Evolutionary conservation across 2,329 filamentous ascomycete genomes (phyloP), one percentile per base, ranked within the genome.

Genomic region (Epichloe festucae): DNA sequence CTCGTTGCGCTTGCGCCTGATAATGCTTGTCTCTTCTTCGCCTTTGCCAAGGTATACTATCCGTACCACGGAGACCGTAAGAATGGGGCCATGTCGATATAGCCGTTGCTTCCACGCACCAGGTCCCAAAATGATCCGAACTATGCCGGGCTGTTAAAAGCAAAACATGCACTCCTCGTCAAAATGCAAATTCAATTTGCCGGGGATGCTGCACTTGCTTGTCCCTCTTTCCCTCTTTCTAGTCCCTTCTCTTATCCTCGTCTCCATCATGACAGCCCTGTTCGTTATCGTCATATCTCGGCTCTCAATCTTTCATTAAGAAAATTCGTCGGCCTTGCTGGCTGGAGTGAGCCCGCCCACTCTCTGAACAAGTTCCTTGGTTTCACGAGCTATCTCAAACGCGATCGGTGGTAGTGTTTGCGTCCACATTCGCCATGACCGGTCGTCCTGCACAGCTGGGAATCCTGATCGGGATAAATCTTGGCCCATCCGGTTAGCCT

Each of bases 321-420:
- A 72, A 66, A 75, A 76, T 54, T 77, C 74, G 55, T 76, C 71
- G 48, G 58, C 62, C 27, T 65, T 65, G 49, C 57, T 53, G 35
- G 58, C 52, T 46, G 52, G 56, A 27, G 62, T 63, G 50, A 72
- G 57, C 58, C 64, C 63, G 51, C 69, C 71, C 11, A 75, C 64
- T n/a, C 64, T 63, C 57, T 73, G 69, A 23, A 67, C 66, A 54
- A 88, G 70, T 63, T 87, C 87, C 72, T 91, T 93, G 49, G 85
- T 86, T 67, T 89, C 85, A 54, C 85, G 77, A 6, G 86, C 88
- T 63, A 91, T 85, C 67, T 89, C 85, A 67, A 94, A 94, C n/a
- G 87, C 87, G 58, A 93, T 82, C 2, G 87, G 87, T 11, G 87
- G 87, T 48, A 95, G 70, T 31, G 79, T 82, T 64, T 85, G 82